Conservation (phyloP, 441 rosid species). For the Adansonia grandidieri region DNA sequence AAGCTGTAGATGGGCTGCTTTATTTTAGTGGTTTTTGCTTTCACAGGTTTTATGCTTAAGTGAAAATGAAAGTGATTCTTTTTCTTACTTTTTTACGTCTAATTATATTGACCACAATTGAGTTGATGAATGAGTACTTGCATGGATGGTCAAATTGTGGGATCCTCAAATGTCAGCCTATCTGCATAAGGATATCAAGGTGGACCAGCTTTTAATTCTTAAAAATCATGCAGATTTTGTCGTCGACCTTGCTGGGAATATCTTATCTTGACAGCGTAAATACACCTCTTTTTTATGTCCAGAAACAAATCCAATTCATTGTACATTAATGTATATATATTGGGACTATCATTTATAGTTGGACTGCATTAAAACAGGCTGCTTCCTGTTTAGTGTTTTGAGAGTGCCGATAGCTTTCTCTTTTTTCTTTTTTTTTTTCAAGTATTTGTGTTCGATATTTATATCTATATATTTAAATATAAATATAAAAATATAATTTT, state of each 20-base stretch:
- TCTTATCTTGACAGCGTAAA: not conserved
- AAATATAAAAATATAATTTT: too few species aligned
- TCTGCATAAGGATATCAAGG: not conserved
- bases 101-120: not conserved
- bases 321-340: not conserved
- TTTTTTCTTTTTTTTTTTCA: too few species aligned
- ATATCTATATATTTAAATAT: too few species aligned
- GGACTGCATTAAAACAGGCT: not conserved
- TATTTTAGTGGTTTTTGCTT: not conserved
- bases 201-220: constrained; percentile 9
- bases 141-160: not conserved
- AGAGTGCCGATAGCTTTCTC: not conserved
- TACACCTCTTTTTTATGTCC: not conserved
- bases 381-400: not conserved
- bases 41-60: not conserved
- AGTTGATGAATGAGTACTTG: not conserved
- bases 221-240: not conserved
- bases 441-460: too few species aligned
- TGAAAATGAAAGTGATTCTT: not conserved
- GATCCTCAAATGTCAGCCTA: constrained; percentile 20
- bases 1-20: not conserved
- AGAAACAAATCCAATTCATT: not conserved
- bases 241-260: not conserved
- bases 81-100: not conserved
- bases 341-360: not conserved